Base-by-base conservation (phyloP, 2,329 filamentous ascomycete species). In the Colletotrichum costaricense region DNA sequence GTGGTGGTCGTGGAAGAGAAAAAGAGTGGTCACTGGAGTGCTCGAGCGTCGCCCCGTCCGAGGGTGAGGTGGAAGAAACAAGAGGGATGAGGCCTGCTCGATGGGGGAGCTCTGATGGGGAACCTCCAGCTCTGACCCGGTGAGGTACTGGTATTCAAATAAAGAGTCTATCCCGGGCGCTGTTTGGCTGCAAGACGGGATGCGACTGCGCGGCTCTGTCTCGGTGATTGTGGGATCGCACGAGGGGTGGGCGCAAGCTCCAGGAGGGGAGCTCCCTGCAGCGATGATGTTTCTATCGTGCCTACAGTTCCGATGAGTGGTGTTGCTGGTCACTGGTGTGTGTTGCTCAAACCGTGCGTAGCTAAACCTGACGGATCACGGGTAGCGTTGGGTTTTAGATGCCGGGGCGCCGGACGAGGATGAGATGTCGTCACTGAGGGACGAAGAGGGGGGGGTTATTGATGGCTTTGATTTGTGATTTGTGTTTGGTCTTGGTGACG, bases 151-250 rank as follows among this genome's bases (percentile, higher is more conserved):
- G 28, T 35, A 28, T 64, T 60, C 14, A 35, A 35, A 35, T 12
- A 35, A 35, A 9, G n/a, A 9, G 22, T 19, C 22, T 22, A 19
- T 52, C 26, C 60, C 42, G 46, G 42, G 30, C 60, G 59, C 38
- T 28, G 59, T 59, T 35, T 59, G 30, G 30, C 56, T 28, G 28
- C 28, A 16, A 33, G 56, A 22, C 28, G 56, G 66, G 42, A 35
- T 69, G 42, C 42, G 58, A 56, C 66, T 69, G 66, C 59, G 67
- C 62, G 67, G 67, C 67, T 70, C 67, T 66, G 67, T 70, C 67
- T 66, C 55, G 67, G 60, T 38, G 59, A 38, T 38, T 35, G 67
- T 54, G 26, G 54, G 54, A 26, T 62, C 49, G 49, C 9, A 33
- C n/a, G 33, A 26, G 57, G 54, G 63, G 63, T 46, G 63, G 54